Base-by-base conservation (phyloP, 2,329 filamentous ascomycete genomes). In the Claviceps quebecensis region DNA sequence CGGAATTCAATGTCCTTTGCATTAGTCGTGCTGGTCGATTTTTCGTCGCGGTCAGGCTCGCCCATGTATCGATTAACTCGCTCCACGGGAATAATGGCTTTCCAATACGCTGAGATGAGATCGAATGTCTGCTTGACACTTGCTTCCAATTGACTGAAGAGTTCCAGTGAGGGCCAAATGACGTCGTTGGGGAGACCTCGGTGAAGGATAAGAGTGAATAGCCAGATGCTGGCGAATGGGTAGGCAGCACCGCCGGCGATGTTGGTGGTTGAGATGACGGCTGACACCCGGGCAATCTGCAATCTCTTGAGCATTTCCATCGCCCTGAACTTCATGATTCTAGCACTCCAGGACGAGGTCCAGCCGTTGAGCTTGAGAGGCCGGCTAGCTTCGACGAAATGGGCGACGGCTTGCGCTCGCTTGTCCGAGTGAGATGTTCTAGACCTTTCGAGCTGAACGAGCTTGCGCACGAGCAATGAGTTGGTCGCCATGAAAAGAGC, bases 41-140 rank as follows among this genome's bases (percentile, higher is more conserved):
- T 64, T 29, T 76, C 72, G 34, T 79, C 76, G 58, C 88, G 87
- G 60, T 95, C 81, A 0, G 87, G 87, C 64, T 95, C 89, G 0
- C 73, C 70, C 87, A 95, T 94, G 67, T 94, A 95, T 22, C 78
- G 76, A 59, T 95, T 86, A 19, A 95, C 87, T 56, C 89, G 83
- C 8, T 78, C 80, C 55, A 95, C 80, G 0, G 89, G 85, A 17
- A 95, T 83, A n/a, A 78, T 82, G 0, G 88, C 86, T 59, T 95
- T 94, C 56, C 94, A 75, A 4, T 91, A 68, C 0, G 84, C 78
- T 0, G 85, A 88, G 44, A 94, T 81, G 9, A 95, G 69, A 34
- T 78, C 73, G 2, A 90, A 90, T 0, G 94, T 68, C 49, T 89
- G 84, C 51, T 83, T 80, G 47, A 95, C 70, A 54, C 81, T 86